Conservation (phyloP, 2,329 filamentous ascomycete species). For the Hypoxylon sp. region DNA sequence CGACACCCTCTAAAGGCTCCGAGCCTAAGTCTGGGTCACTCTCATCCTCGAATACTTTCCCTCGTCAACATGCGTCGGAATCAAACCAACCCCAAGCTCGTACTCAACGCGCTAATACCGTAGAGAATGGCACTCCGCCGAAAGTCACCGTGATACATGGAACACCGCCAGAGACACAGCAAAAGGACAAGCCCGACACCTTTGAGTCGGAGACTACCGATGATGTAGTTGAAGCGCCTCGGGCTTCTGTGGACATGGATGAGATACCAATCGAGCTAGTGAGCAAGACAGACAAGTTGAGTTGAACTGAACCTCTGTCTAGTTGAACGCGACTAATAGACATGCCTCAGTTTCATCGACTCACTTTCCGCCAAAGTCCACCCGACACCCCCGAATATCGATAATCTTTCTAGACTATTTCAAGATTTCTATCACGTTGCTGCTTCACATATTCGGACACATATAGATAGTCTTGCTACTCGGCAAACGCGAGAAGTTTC, state of each 20-base stretch:
- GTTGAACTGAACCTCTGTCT: constrained; percentile 39
- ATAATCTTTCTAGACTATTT: constrained; percentile 86
- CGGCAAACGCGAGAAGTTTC: constrained; percentile 79
- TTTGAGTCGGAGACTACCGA: constrained; percentile 66
- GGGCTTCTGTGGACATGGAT: constrained; percentile 80
- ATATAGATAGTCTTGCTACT: constrained; percentile 84
- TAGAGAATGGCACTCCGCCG: constrained; percentile 58
- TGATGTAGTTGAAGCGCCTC: constrained; percentile 62
- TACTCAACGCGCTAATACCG: constrained; percentile 64
- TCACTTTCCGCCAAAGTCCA: constrained; percentile 90
- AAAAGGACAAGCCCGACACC: constrained; percentile 59
- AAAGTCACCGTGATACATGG: constrained; percentile 49
- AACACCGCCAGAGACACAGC: constrained; percentile 38
- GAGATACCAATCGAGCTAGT: constrained; percentile 95
- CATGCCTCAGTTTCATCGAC: constrained; percentile 81
- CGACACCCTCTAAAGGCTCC: constrained; percentile 46
- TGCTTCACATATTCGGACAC: constrained; percentile 85
- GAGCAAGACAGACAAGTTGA: constrained; percentile 87
- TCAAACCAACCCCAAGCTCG: constrained; percentile 54
- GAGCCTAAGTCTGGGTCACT: constrained; percentile 50
- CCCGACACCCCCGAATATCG: constrained; percentile 84
- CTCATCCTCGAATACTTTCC: constrained; percentile 51
- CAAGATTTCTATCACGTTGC: constrained; percentile 93
- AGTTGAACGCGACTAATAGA: constrained; percentile 41
- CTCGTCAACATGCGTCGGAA: constrained; percentile 47